Base-by-base conservation (phyloP, 345 rosid species). In the Aquilaria sinensis region DNA sequence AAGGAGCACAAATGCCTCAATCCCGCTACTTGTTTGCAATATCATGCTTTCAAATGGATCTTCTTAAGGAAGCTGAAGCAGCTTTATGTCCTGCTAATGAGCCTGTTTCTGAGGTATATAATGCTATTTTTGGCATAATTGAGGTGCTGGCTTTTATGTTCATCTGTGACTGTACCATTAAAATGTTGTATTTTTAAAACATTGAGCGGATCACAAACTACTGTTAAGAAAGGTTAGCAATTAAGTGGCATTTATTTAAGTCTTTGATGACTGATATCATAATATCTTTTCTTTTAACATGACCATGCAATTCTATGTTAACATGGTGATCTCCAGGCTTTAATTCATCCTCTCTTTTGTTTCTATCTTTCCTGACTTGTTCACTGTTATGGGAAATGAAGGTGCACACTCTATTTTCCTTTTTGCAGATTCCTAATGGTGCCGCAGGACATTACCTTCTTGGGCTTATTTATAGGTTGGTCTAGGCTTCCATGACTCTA, bases 381-480 rank as follows among this genome's bases (percentile, higher is more conserved):
- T 67, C 30, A 15, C 31, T 50, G 13, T 50, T 52, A 53, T n/a
- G 29, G 15, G 12, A 45, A 66, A 37, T 1, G 47, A 61, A 48
- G 60, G 61, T 70, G 51, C 8, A 72, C 48, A 53, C 50, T 47
- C 12, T 29, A 23, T 62, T 53, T n/a, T 47, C 16, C 56, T 62
- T 47, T 76, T 51, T 70, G 70, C 70, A 94, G 99, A 81, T 94
- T 67, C 99, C 99, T 31, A 88, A 94, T 74, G 93, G 96, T 62
- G 99, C 97, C 57, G 84, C 97, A 45, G 97, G 99, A 67, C 97
- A 88, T 77, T 94, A 86, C 75, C 97, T 94, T 69, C 96, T 94
- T 70, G 99, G 99, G 63, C 96, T 91, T 68, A 77, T 94, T 70
- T 85, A 87, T 86, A 91, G 96, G 99, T 94, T 72, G 37, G 70